phyloP scores from a whole-genome alignment of 305 asterid species.

The Plantago lanceolata region DNA sequence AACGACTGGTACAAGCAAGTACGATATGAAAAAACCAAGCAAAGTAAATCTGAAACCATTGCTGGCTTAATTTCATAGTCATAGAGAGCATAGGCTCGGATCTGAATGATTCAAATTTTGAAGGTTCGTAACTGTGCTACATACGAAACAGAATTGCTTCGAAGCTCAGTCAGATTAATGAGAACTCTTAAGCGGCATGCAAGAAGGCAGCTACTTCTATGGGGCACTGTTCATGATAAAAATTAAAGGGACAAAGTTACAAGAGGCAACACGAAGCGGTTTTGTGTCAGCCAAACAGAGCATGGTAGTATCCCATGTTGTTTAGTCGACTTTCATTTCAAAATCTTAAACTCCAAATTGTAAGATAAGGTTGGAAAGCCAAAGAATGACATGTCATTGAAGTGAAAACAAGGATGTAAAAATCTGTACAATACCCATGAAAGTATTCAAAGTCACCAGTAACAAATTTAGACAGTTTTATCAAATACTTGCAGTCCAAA shows the following conservation, averaged over 20 bases:
- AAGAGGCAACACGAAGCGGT: background rate
- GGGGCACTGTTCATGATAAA: too few species aligned
- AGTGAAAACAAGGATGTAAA: background rate
- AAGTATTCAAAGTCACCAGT: background rate
- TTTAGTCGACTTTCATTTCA: background rate
- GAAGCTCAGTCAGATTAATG: background rate
- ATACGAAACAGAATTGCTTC: background rate
- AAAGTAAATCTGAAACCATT: too few species aligned
- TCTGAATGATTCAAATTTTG: too few species aligned
- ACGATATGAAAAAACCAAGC: too few species aligned
- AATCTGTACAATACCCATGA: background rate
- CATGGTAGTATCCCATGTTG: background rate
- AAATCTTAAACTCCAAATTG: slow-evolving; percentile 12
- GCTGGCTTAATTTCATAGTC: too few species aligned
- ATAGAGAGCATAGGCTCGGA: too few species aligned
- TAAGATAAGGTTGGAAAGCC: slow-evolving; percentile 14
- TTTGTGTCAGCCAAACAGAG: background rate
- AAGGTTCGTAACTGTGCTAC: too few species aligned
- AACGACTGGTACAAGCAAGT: background rate
- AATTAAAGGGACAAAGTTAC: background rate
- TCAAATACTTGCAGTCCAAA: slow-evolving; percentile 9
- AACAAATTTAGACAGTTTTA: background rate
- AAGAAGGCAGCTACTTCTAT: background rate
- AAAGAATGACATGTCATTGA: slow-evolving; percentile 11
- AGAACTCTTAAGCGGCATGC: background rate